Conservation (phyloP, 495 filamentous ascomycete species). For the Zalerion maritima region DNA sequence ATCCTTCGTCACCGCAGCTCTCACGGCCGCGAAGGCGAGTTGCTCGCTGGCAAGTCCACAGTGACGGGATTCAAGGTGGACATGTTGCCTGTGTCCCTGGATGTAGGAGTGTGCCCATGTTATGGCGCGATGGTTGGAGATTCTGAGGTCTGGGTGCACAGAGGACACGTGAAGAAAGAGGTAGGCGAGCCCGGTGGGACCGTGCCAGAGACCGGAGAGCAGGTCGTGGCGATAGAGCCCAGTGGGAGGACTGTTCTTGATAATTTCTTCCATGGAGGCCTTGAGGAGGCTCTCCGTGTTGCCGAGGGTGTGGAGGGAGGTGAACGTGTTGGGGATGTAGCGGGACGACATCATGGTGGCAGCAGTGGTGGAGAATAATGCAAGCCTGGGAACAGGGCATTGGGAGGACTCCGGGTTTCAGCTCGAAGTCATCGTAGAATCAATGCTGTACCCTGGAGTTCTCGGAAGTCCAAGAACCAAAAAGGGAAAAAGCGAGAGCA, state of each 20-base stretch:
- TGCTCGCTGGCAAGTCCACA: slow-evolving; percentile 45
- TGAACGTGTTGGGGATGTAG: too few species aligned
- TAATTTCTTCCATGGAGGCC: slow-evolving; percentile 2
- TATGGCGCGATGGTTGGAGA: slow-evolving; percentile 26
- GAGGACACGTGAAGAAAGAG: slow-evolving; percentile 39
- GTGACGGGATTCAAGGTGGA: slow-evolving; percentile 12
- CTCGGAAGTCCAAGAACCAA: too few species aligned
- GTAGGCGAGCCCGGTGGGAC: slow-evolving; percentile 44
- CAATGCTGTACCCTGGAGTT: too few species aligned
- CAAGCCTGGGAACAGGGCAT: too few species aligned
- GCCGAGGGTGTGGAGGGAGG: too few species aligned
- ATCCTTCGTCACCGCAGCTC: slow-evolving; percentile 31
- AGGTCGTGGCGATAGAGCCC: background rate
- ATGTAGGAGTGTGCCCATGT: slow-evolving; percentile 37
- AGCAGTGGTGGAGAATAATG: too few species aligned
- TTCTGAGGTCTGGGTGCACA: slow-evolving; percentile 27
- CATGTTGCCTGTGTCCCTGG: slow-evolving; percentile 24
- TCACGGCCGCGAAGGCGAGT: slow-evolving; percentile 36
- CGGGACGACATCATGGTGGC: too few species aligned
- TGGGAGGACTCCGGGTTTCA: too few species aligned
- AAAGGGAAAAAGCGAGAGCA: too few species aligned
- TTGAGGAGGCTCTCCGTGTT: too few species aligned
- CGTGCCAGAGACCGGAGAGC: slow-evolving; percentile 40
- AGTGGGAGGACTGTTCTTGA: slow-evolving; percentile 2
- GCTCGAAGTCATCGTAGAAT: too few species aligned